Evolutionary conservation across 2,329 filamentous ascomycete species (phyloP).

Genomic region (Fusarium sp.): DNA sequence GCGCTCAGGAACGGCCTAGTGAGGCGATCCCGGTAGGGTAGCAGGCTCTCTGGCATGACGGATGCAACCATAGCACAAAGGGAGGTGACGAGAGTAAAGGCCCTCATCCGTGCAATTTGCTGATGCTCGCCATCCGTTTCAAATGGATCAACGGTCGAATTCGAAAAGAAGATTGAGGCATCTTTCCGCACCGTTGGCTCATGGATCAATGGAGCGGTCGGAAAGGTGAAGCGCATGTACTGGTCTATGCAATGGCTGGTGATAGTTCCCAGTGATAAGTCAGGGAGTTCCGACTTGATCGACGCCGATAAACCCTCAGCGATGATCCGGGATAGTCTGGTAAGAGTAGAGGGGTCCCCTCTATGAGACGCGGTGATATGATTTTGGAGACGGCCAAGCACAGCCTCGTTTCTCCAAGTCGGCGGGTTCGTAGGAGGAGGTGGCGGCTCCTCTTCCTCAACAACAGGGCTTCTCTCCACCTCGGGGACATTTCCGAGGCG

Average conservation of each 20-base stretch:
- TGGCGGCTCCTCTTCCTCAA: background rate
- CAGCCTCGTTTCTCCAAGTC: background rate
- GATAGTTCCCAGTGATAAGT: background rate
- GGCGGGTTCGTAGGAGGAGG: background rate
- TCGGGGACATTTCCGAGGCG: background rate
- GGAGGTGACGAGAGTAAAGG: background rate
- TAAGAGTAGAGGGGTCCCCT: background rate
- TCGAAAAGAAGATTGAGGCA: background rate
- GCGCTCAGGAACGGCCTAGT: background rate
- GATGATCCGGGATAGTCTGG: background rate
- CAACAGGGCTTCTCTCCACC: background rate
- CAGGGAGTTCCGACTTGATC: background rate
- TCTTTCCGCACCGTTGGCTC: background rate
- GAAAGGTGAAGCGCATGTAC: background rate
- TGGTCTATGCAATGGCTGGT: background rate
- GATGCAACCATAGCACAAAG: background rate
- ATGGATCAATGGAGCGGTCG: background rate
- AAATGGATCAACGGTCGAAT: background rate
- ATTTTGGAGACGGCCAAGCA: background rate
- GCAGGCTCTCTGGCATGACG: background rate
- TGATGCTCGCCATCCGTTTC: background rate
- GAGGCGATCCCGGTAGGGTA: background rate
- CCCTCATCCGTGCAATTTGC: background rate
- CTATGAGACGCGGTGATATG: background rate
- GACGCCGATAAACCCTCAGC: background rate